Conservation (phyloP, 1,139 yeast genomes). For the Pichia sp. region DNA sequence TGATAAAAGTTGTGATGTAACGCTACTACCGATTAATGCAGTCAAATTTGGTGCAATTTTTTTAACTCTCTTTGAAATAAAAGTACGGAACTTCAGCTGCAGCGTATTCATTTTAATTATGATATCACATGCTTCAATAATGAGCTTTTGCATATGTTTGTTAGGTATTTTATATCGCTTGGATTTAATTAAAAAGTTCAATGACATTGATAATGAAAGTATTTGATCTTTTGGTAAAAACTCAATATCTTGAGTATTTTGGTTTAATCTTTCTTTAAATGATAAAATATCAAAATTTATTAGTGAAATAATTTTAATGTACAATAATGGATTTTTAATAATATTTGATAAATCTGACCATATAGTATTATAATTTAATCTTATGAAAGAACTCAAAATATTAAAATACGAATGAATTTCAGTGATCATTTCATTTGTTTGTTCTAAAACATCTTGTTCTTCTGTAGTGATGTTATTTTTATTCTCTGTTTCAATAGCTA, state of each 20-base stretch:
- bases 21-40: slow-evolving; percentile 62
- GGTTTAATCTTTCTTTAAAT: slow-evolving; percentile 17
- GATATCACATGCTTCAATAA: slow-evolving; percentile 32
- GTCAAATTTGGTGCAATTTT: slow-evolving; percentile 75
- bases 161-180: neutral
- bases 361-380: slow-evolving; percentile 48
- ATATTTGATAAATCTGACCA: slow-evolving; percentile 70
- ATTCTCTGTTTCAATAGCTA: neutral
- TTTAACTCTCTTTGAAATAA: slow-evolving; percentile 51
- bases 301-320: slow-evolving; percentile 46
- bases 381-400: slow-evolving; percentile 44
- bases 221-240: slow-evolving; percentile 58
- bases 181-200: slow-evolving; percentile 35
- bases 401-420: slow-evolving; percentile 53
- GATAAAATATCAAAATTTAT: slow-evolving; percentile 39
- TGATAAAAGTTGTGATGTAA: slow-evolving; percentile 70
- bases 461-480: neutral
- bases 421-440: slow-evolving; percentile 50
- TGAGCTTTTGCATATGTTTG: slow-evolving; percentile 11
- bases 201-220: slow-evolving; percentile 69
- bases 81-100: slow-evolving; percentile 36
- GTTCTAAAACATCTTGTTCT: slow-evolving; percentile 35
- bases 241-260: slow-evolving; percentile 31
- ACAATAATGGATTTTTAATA: slow-evolving; percentile 58
- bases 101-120: slow-evolving; percentile 1